Percentiles rank a stretch among this genome's conserved stretches.
Conservation (phyloP, 257 asterid genomes). For the Nicotiana knightiana region DNA sequence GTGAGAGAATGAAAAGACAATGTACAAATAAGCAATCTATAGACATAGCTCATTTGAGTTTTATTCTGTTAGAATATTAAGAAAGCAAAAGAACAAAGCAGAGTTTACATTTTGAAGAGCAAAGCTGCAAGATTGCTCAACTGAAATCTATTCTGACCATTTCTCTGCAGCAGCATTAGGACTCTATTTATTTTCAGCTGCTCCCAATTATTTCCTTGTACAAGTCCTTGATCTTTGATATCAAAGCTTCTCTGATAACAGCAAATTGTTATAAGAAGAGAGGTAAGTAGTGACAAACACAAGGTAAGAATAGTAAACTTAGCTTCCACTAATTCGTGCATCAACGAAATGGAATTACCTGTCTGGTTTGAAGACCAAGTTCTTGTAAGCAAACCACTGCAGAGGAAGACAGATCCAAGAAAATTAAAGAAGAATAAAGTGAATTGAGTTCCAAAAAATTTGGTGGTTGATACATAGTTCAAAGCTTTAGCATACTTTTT, state of each 20-base stretch:
- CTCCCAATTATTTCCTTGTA: slow-evolving; percentile 59
- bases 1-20: slow-evolving; percentile 1
- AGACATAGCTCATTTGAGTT: neutral
- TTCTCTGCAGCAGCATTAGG: neutral
- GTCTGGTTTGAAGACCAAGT: slow-evolving; percentile 55
- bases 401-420: slow-evolving; percentile 2
- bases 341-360: slow-evolving; percentile 34
- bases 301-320: neutral
- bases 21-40: slow-evolving; percentile 1
- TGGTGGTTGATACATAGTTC: neutral
- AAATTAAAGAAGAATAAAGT: neutral
- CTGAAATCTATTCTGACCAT: slow-evolving; percentile 1
- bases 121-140: slow-evolving; percentile 9
- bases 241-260: slow-evolving; percentile 63
- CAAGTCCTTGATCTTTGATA: slow-evolving; percentile 47
- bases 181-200: slow-evolving; percentile 28
- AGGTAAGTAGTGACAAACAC: neutral
- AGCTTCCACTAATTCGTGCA: neutral
- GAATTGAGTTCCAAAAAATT: neutral
- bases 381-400: slow-evolving; percentile 86
- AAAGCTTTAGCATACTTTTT: neutral
- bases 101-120: slow-evolving; percentile 7
- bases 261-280: neutral
- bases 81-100: slow-evolving; percentile 1
- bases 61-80: slow-evolving; percentile 11